A percentile compares a stretch with the other conserved stretches of the same genome.
These are phyloP conservation scores for Wickerhamomyces mucosus DNA, from an alignment of 805 yeast species.

Conservation along the genomic window DNA sequence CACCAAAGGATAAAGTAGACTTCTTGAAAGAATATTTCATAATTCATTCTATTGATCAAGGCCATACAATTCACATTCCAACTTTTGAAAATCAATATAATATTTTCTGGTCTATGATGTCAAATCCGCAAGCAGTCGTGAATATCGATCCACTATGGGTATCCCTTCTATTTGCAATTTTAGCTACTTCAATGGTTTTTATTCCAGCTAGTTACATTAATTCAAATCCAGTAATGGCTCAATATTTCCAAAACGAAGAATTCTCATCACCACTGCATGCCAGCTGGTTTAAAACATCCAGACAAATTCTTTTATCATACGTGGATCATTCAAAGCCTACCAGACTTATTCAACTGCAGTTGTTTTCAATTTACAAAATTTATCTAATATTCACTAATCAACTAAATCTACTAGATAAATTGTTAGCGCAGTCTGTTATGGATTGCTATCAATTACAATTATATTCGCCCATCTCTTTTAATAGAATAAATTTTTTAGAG, in stretches of 20 bases:
- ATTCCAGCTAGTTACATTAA: constrained; percentile 6
- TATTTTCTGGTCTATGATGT: constrained; percentile 8
- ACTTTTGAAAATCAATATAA: constrained; percentile 10
- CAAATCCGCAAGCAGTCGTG: constrained; percentile 1
- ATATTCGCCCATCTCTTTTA: constrained; percentile 2
- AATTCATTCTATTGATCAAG: constrained; percentile 4
- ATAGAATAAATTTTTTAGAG: background rate
- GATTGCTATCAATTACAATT: constrained; percentile 4
- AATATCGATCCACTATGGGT: constrained; percentile 10
- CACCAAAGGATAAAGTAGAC: constrained; percentile 7
- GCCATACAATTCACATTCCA: constrained; percentile 2
- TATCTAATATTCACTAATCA: constrained; percentile 5
- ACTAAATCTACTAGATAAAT: constrained; percentile 3
- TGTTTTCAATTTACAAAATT: constrained; percentile 4
- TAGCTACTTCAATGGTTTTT: constrained; percentile 5
- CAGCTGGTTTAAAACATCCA: constrained; percentile 11
- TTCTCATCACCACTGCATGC: constrained; percentile 1
- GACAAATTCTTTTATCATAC: constrained; percentile 9
- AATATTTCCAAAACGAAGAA: constrained; percentile 3
- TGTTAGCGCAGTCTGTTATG: constrained; percentile 4
- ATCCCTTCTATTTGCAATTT: constrained; percentile 6
- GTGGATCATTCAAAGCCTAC: constrained; percentile 1
- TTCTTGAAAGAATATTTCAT: constrained; percentile 11
- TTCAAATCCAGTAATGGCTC: constrained; percentile 3
- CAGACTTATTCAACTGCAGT: constrained; percentile 3